Conservation (phyloP, 257 asterid genomes). For the Ligustrum vulgare region DNA sequence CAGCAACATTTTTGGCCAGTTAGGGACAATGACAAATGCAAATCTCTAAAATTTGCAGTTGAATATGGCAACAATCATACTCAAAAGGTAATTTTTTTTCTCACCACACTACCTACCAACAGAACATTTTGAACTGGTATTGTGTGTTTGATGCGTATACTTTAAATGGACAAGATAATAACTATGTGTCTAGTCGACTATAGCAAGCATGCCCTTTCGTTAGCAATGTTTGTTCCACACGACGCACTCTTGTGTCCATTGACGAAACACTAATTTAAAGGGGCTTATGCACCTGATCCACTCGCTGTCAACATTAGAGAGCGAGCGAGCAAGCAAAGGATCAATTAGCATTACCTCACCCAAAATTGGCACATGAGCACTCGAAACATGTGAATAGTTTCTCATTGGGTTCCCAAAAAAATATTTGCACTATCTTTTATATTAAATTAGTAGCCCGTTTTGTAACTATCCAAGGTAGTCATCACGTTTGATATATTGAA, state of each 20-base stretch:
- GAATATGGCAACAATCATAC: conserved; percentile 84
- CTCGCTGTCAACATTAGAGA: too few relatives aligned
- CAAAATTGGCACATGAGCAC: too few relatives aligned
- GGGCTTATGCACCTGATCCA: too few relatives aligned
- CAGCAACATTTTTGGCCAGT: conserved; percentile 87
- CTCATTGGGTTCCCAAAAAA: background rate
- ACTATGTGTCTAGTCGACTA: background rate
- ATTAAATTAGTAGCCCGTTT: background rate
- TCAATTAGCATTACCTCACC: too few relatives aligned
- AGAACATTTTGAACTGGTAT: background rate
- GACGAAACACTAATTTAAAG: background rate
- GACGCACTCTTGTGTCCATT: background rate
- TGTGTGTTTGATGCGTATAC: background rate
- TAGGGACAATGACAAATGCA: conserved; percentile 60
- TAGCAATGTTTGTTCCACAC: background rate
- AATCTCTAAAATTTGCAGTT: conserved; percentile 75
- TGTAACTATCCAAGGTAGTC: background rate
- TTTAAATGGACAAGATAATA: background rate
- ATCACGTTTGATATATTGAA: too few relatives aligned
- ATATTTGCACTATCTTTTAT: background rate
- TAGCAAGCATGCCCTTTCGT: background rate
- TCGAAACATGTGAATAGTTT: too few relatives aligned
- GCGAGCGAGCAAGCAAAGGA: too few relatives aligned
- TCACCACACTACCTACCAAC: background rate
- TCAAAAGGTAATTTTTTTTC: conserved; percentile 40